Evolutionary conservation across 768 basidiomycete genomes (phyloP), one percentile per base, ranked within the genome.

Genomic region (Lyophyllum shimeji): DNA sequence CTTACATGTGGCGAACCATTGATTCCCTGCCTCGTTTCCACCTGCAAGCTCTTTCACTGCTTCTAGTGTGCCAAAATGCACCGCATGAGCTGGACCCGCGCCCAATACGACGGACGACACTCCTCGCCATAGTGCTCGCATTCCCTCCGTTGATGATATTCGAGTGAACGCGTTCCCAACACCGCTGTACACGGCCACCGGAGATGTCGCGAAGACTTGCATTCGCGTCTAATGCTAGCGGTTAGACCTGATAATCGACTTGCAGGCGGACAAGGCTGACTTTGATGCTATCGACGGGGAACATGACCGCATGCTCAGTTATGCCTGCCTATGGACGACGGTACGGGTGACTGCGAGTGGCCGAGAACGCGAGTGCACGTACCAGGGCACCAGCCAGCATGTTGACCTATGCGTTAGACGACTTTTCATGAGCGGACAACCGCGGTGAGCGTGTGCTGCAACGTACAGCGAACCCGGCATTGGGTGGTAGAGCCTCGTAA

Each of bases 291-390:
- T 99, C 97, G 60, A 98, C 77, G 5, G 97, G 97, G 70, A 92
- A 99, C 90, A 99, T 98, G 69, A 97, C 94, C 27, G 95, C 91
- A 75, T 99, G 97, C 71, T 99, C 97, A 52, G 95, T 95, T 64
- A 99, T 98, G 58, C 97, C 97, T 64, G 97, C 97, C 95, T 96
- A 69, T 23, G 42, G 47, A 59, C 27, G 52, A 53, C 15, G 51
- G 43, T 43, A 44, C 27, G 18, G 55, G 3, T 25, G 13, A 29
- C 44, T 45, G 43, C 4, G n/a, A 47, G 34, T 11, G 13, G 2
- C 20, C 20, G 15, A 5, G 48, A 60, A 52, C 46, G 39, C 11
- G 61, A 53, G 39, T 56, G 45, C 40, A 82, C 91, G 76, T 69
- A 95, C 95, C 71, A 98, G 76, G 50, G 95, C 95, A 59, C 97